A percentile compares a stretch with the other conserved stretches of the same genome.
Evolutionary conservation across 352 stramenopile genomes (phyloP).

Genomic region (Phytophthora ohioensis): DNA sequence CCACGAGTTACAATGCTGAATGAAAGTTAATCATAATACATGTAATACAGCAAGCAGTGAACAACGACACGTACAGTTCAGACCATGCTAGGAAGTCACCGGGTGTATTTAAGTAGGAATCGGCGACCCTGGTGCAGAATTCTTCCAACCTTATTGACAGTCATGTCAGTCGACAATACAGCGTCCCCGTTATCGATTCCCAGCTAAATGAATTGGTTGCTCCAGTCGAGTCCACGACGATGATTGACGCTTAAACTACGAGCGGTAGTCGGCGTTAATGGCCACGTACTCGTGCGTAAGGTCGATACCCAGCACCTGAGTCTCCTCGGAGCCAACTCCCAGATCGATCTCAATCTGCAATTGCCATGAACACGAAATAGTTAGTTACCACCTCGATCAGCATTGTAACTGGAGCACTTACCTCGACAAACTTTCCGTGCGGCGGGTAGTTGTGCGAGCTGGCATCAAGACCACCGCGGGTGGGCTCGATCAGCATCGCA

Average conservation of each 20-base stretch:
- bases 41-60: slow-evolving; percentile 20
- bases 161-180: slow-evolving; percentile 9
- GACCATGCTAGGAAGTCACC: slow-evolving; percentile 4
- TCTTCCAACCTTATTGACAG: slow-evolving; percentile 23
- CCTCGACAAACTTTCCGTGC: slow-evolving; percentile 96
- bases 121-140: slow-evolving; percentile 1
- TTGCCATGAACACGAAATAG: not conserved
- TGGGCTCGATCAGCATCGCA: slow-evolving; percentile 90
- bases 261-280: slow-evolving; percentile 99
- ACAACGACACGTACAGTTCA: not conserved
- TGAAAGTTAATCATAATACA: not conserved
- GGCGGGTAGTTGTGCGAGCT: slow-evolving; percentile 92
- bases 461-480: slow-evolving; percentile 76
- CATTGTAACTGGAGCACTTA: slow-evolving; percentile 24
- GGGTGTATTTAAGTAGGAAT: slow-evolving; percentile 32
- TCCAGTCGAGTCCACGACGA: slow-evolving; percentile 18
- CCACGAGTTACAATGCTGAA: slow-evolving; percentile 30
- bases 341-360: slow-evolving; percentile 94
- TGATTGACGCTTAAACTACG: slow-evolving; percentile 62
- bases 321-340: slow-evolving; percentile 81
- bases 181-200: slow-evolving; percentile 5
- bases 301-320: slow-evolving; percentile 96
- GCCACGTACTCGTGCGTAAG: slow-evolving; percentile 98
- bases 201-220: slow-evolving; percentile 13
- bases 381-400: slow-evolving; percentile 1